Percentiles rank a stretch among this genome's conserved stretches.
These are phyloP conservation scores for Cercophora sp. DNA, from an alignment of 495 filamentous ascomycete genomes.

Conservation along the genomic window DNA sequence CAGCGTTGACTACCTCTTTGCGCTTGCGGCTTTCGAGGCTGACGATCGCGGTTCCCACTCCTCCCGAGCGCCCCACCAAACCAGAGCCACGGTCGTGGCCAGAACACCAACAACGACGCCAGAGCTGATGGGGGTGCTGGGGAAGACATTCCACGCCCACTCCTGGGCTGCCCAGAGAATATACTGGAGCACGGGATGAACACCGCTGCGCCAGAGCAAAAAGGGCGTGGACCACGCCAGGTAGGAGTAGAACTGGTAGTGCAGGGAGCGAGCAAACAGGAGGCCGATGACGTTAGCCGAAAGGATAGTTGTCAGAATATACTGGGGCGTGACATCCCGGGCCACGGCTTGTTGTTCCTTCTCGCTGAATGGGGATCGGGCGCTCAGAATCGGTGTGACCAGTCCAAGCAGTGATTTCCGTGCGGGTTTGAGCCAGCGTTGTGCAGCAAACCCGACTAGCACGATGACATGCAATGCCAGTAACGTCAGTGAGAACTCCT, in stretches of 20 bases:
- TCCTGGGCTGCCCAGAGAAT: slow-evolving; percentile 80
- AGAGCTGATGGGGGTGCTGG: slow-evolving; percentile 81
- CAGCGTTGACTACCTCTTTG: slow-evolving; percentile 3
- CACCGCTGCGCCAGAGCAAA: slow-evolving; percentile 76
- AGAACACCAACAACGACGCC: slow-evolving; percentile 69
- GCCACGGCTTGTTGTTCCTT: slow-evolving; percentile 53
- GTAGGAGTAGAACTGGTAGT: slow-evolving; percentile 97
- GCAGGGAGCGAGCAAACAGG: slow-evolving; percentile 84
- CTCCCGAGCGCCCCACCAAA: slow-evolving; percentile 57
- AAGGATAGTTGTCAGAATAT: slow-evolving; percentile 73
- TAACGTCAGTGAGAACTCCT: slow-evolving; percentile 63
- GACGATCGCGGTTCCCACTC: slow-evolving; percentile 28
- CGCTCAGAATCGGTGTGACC: slow-evolving; percentile 48
- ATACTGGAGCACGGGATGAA: slow-evolving; percentile 70
- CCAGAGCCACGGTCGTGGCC: slow-evolving; percentile 57
- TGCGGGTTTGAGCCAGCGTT: slow-evolving; percentile 46
- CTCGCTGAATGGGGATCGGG: slow-evolving; percentile 49
- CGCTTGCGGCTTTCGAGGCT: slow-evolving; percentile 20
- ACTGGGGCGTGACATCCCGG: slow-evolving; percentile 62
- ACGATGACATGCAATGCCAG: slow-evolving; percentile 64
- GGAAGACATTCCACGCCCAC: slow-evolving; percentile 95
- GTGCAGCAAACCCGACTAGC: slow-evolving; percentile 56
- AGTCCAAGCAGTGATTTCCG: slow-evolving; percentile 43
- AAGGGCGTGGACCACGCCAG: slow-evolving; percentile 89
- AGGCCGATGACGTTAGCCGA: slow-evolving; percentile 79